A percentile compares a stretch with the other conserved stretches of the same genome.
Conservation (phyloP, 257 asterid species). For the Nicotiana attenuata region DNA sequence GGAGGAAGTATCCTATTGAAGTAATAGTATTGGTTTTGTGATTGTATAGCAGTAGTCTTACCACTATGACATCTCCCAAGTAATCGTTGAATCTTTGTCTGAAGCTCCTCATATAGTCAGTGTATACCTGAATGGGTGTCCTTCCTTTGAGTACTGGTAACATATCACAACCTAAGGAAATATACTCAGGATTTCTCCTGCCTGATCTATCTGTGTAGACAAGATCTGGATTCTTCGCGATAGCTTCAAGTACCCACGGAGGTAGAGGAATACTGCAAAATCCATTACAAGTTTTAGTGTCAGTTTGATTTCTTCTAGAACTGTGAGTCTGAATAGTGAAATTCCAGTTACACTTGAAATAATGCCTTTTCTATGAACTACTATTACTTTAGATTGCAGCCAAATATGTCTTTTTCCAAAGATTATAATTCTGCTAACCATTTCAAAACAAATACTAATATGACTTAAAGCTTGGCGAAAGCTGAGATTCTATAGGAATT, state of each 20-base stretch:
- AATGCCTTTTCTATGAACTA: neutral
- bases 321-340: neutral
- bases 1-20: neutral
- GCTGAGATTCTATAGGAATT: neutral
- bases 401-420: neutral
- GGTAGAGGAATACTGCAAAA: constrained; percentile 83
- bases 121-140: constrained; percentile 85
- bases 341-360: neutral
- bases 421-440: neutral
- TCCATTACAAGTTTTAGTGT: neutral
- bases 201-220: constrained; percentile 86
- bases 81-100: constrained; percentile 58
- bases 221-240: constrained; percentile 75
- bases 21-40: constrained; percentile 4
- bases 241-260: constrained; percentile 96
- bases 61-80: constrained; percentile 68
- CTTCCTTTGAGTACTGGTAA: constrained; percentile 85
- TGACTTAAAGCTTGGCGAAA: neutral
- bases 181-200: constrained; percentile 80
- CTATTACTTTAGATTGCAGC: neutral
- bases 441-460: too few relatives aligned
- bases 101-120: constrained; percentile 81
- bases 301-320: neutral
- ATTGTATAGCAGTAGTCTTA: constrained; percentile 27
- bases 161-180: constrained; percentile 78